These are phyloP conservation scores for Alloteropsis semialata DNA, from an alignment of 176 grass and related monocot genomes.

Conservation along the genomic window DNA sequence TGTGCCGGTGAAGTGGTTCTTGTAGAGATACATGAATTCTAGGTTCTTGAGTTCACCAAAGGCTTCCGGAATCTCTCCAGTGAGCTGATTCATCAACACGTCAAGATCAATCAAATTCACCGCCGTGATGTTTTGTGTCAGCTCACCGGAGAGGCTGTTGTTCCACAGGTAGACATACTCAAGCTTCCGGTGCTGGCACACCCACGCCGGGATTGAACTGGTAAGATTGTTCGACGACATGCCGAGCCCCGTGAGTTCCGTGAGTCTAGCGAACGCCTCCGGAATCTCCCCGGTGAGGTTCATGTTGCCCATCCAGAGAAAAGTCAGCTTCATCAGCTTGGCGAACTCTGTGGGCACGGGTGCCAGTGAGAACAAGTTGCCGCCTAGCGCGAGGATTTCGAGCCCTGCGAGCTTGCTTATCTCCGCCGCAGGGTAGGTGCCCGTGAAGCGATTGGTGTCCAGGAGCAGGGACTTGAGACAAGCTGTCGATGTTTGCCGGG, in stretches of 20 bases:
- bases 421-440: constrained; percentile 39
- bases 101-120: constrained; percentile 38
- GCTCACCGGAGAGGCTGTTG: constrained; percentile 37
- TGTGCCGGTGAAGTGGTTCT: constrained; percentile 45
- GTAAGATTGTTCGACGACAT: constrained; percentile 25
- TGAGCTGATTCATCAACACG: constrained; percentile 48
- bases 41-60: constrained; percentile 46
- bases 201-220: constrained; percentile 43
- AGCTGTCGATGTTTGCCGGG: constrained; percentile 25
- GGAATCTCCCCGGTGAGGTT: constrained; percentile 54
- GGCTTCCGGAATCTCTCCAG: constrained; percentile 41
- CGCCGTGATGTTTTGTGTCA: constrained; percentile 12
- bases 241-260: constrained; percentile 12
- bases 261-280: constrained; percentile 13
- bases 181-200: constrained; percentile 41
- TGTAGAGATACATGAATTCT: constrained; percentile 30
- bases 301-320: constrained; percentile 23
- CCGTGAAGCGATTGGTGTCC: constrained; percentile 47
- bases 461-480: constrained; percentile 35
- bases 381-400: constrained; percentile 30
- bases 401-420: constrained; percentile 32
- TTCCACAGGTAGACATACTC: not conserved
- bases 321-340: constrained; percentile 32
- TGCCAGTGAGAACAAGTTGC: constrained; percentile 36
- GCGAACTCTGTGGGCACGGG: constrained; percentile 37